These are phyloP conservation scores for Apiospora kogelbergensis DNA, from an alignment of 2,329 filamentous ascomycete species.

Conservation along the genomic window DNA sequence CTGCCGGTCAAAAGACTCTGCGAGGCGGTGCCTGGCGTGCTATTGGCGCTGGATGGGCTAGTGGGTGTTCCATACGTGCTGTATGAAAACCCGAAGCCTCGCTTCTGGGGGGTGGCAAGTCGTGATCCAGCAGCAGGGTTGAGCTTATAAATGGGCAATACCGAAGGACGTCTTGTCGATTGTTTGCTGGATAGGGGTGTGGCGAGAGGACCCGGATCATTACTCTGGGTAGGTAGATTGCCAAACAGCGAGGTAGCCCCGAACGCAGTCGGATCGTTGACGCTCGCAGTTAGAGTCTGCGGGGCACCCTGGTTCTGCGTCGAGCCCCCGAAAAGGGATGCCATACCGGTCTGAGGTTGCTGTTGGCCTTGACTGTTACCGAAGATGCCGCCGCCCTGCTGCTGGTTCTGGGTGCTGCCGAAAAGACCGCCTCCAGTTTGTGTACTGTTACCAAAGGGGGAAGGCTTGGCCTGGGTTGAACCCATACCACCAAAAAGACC, in stretches of 20 bases:
- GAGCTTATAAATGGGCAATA: conserved; percentile 83
- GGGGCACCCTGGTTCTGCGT: conserved; percentile 51
- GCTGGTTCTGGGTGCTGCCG: conserved; percentile 46
- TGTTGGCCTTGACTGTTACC: conserved; percentile 50
- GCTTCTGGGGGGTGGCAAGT: conserved; percentile 80
- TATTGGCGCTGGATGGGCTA: conserved; percentile 65
- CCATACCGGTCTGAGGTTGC: conserved; percentile 42
- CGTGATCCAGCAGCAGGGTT: conserved; percentile 79
- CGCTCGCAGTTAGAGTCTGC: conserved; percentile 72
- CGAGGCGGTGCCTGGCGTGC: conserved; percentile 66
- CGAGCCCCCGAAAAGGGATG: conserved; percentile 56
- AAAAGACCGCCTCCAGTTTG: conserved; percentile 55
- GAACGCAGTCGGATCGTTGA: conserved; percentile 84
- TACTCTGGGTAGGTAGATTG: conserved; percentile 56
- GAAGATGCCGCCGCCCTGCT: conserved; percentile 44
- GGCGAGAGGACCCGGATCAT: conserved; percentile 83
- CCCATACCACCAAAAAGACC: conserved; percentile 51
- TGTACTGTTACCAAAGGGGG: conserved; percentile 51
- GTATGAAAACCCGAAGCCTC: conserved; percentile 89
- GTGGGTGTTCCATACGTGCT: conserved; percentile 85
- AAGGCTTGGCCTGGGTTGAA: conserved; percentile 54
- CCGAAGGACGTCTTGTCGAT: conserved; percentile 75
- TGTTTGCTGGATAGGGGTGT: conserved; percentile 78
- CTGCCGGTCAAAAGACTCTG: conserved; percentile 66
- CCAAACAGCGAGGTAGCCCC: conserved; percentile 86